Base-by-base conservation (phyloP, 2,329 filamentous ascomycete genomes). In the Thielaviopsis punctulata region DNA sequence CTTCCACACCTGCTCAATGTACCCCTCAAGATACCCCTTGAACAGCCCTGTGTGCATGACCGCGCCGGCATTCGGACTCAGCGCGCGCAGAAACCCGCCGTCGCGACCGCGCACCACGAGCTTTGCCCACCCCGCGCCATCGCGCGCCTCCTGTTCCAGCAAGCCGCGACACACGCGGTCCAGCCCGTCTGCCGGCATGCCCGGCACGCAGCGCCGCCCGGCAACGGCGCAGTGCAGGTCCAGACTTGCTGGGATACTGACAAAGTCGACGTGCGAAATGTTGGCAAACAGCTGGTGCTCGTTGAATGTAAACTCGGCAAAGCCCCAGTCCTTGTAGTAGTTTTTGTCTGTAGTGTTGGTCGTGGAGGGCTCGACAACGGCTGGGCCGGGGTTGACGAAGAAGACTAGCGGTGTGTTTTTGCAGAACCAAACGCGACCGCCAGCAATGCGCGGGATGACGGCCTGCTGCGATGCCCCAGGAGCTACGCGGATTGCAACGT, bases 231-330 rank as follows among this genome's bases (percentile, higher is more conserved):
- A 73, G 52, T 65, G 64, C 45, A 82, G 70, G 55, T 65, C 62
- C 57, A 82, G 69, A 1, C 75, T 72, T 49, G 83, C 72, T n/a
- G 82, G 80, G 58, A 82, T 62, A 58, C 69, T 69, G 56, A 87
- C 75, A 64, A 89, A 89, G 67, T 89, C 84, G 51, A 89, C 85
- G 62, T 83, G 82, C 56, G 73, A 78, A 59, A 89, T 80, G 59
- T 84, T 84, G 58, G 76, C 78, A 60, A 77, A 85, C 4, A 84
- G 65, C 63, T 83, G 71, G 27, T 62, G 60, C 33, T 64, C 59
- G 63, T 83, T 83, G 65, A 74, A 82, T 15, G 80, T 82, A 59
- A 84, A 80, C 64, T 86, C 82, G 66, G 73, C 78, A 61, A 85
- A 86, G 24, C 72, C 74, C 81, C 81, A 86, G 54, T 70, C 65